Base-by-base conservation (phyloP, 2,329 filamentous ascomycete genomes). In the Cytospora schulzeri region DNA sequence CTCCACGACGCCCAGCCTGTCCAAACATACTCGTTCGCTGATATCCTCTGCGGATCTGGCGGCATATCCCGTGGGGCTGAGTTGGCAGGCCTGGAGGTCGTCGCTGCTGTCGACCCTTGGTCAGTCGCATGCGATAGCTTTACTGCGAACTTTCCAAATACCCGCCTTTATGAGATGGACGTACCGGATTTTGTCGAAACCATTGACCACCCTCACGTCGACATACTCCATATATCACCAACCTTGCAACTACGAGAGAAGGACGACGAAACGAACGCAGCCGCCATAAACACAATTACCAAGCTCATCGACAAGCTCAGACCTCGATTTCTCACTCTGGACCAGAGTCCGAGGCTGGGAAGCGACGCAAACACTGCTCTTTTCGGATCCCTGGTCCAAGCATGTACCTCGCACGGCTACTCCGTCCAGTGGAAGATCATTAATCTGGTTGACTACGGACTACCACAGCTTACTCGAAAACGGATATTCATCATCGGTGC, bases 41-140 rank as follows among this genome's bases (percentile, higher is more conserved):
- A 95, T 70, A 81, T 84, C 0, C 94, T 91, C 67, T 89, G 86
- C 33, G 91, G 91, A 1, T 89, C 85, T 2, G 91, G 92, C 0
- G 91, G 91, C 3, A 84, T 86, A 0, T 90, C 90, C 0, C 78
- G 83, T 1, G 91, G 90, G 0, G 90, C 90, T 0, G 71, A 77
- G 12, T 73, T 74, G 17, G 80, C 81, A 0, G 90, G 90, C 0
- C 76, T 93, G 12, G 74, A 80, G 22, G 57, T 63, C 1, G 22
- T 54, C 2, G 12, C 52, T 73, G 88, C 84, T 0, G 83, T 93
- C 8, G 92, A 96, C 69, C 79, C 84, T 17, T 83, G 85, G 60
- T 22, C 68, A 0, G 73, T 80, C 17, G 89, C 89, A 0, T 84
- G 83, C 66, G 64, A 76, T 0, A 88, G 88, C 0, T 89, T 90